Evolutionary conservation across 768 basidiomycete species (phyloP), one percentile per base, ranked within the genome.

Genomic region (Pleurotus pulmonarius): DNA sequence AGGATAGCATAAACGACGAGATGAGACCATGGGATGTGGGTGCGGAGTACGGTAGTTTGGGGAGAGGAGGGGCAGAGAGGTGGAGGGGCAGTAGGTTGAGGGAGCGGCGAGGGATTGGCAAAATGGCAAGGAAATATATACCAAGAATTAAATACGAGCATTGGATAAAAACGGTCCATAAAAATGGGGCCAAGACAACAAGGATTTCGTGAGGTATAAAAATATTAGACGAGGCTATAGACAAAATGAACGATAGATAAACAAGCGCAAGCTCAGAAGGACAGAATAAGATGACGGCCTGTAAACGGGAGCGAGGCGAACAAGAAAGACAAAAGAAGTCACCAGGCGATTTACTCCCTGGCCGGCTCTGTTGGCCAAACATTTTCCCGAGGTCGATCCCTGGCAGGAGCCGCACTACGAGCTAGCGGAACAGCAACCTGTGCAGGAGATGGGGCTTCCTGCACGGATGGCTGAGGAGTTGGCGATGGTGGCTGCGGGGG

Each of bases 201-300:
- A 22, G n/a, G 39, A n/a, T 20, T 53, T 53, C 39, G 51, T 16
- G 51, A 39, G 51, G 51, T 53, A 53, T 53, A 53, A 53, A 39
- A 53, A 53, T 18, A 53, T 53, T 53, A 44, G 41, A 53, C 51
- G 38, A 53, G 51, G 39, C 51, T 40, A 22, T 53, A 41, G 41
- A 41, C 39, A 53, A 40, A 52, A 41, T 40, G 41, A 41, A 53
- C 26, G 39, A 38, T 39, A 34, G 29, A 34, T 34, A 34, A 34
- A 34, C 29, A 34, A 34, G 29, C 29, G 29, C 29, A 34, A 11
- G 29, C 29, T 34, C 29, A 34, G 29, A 34, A 9, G 7, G 29
- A 11, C 29, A 34, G 29, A 34, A 34, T 34, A 34, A 34, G 9
- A 34, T 11, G 29, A 11, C 29, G 9, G 29, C 29, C 11, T 34